Conservation (phyloP, 495 filamentous ascomycete genomes). For the Cetradonia linearis region DNA sequence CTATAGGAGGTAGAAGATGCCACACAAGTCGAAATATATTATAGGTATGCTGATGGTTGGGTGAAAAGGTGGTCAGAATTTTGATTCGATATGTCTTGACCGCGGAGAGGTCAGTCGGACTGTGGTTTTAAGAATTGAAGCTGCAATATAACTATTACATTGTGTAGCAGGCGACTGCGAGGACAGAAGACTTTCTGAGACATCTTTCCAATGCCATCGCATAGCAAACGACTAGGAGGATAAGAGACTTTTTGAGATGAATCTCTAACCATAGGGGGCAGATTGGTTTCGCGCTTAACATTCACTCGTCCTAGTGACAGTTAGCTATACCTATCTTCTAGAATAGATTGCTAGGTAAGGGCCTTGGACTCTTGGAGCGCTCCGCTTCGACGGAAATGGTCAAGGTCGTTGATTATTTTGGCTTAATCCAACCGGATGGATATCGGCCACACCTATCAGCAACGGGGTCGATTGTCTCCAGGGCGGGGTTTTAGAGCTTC, state of each 20-base stretch:
- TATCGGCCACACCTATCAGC: too few relatives aligned
- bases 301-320: too few relatives aligned
- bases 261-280: background rate
- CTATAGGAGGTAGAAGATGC: background rate
- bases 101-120: background rate
- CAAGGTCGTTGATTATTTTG: too few relatives aligned
- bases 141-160: background rate
- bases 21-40: background rate
- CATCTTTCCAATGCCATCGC: background rate
- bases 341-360: too few relatives aligned
- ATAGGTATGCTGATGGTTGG: background rate
- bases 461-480: background rate
- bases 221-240: background rate
- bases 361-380: too few relatives aligned
- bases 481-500: background rate
- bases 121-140: background rate
- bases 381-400: too few relatives aligned
- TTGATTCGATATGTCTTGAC: background rate
- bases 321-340: too few relatives aligned
- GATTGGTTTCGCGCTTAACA: too few relatives aligned
- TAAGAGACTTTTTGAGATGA: background rate
- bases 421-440: too few relatives aligned
- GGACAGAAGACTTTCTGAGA: background rate
- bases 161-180: background rate
- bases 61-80: background rate